phyloP scores from a whole-genome alignment of 108 stramenopile genomes.

The Nitzschia inconspicua region DNA sequence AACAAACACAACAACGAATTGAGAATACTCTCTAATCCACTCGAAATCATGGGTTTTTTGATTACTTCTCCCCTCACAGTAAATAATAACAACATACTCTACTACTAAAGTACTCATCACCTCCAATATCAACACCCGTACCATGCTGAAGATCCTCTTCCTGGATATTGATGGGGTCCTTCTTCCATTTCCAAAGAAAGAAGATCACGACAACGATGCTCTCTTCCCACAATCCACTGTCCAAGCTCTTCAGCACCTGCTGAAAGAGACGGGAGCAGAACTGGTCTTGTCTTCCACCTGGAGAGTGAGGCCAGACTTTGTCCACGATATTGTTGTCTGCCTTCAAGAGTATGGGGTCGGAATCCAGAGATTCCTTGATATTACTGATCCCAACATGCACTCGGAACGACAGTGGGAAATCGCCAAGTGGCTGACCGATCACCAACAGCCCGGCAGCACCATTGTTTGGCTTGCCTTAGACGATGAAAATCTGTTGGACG shows the following conservation, averaged over 20 bases:
- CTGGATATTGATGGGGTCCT: constrained; percentile 78
- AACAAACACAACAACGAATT: too few species aligned
- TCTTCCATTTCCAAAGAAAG: constrained; percentile 46
- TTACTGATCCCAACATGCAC: constrained; percentile 54
- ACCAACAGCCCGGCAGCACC: constrained; percentile 10
- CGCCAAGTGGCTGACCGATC: constrained; percentile 35
- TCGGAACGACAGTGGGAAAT: constrained; percentile 68
- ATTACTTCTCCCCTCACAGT: too few species aligned
- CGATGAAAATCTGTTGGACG: constrained; percentile 66
- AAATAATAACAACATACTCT: too few species aligned
- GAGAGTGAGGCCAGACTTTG: constrained; percentile 43
- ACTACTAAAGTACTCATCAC: too few species aligned
- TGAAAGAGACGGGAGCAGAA: constrained; percentile 5
- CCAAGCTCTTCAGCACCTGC: background rate
- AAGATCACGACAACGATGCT: background rate
- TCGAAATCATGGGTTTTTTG: too few species aligned
- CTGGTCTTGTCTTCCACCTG: constrained; percentile 61
- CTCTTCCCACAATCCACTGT: constrained; percentile 51
- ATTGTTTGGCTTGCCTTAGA: constrained; percentile 64
- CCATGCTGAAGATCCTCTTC: constrained; percentile 49
- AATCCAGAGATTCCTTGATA: constrained; percentile 39
- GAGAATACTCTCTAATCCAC: too few species aligned
- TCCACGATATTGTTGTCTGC: constrained; percentile 51
- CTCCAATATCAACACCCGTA: too few species aligned
- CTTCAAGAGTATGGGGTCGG: constrained; percentile 35